Percentiles rank a stretch among this genome's conserved stretches.
Evolutionary conservation across 306 rosid species (phyloP).

Genomic region (Gastrolobium bilobum): DNA sequence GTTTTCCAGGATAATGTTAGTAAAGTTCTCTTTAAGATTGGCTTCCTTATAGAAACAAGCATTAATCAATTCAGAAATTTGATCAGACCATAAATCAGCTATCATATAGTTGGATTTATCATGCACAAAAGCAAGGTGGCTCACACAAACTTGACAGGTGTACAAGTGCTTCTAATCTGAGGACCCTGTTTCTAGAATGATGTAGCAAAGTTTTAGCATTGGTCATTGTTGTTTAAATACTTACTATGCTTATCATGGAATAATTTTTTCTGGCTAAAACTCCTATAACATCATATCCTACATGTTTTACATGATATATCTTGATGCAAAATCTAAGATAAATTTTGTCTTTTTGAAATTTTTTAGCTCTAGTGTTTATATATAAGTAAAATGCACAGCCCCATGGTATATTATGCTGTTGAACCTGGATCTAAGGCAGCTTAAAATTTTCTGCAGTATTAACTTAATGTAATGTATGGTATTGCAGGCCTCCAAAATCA

Average conservation of each 20-base stretch:
- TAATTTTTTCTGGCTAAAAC: neutral
- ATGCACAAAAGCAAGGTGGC: neutral
- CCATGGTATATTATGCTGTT: neutral
- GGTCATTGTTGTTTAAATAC: constrained; percentile 3
- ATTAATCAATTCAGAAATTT: constrained; percentile 22
- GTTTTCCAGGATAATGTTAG: constrained; percentile 6
- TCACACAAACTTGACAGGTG: neutral
- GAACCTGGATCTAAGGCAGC: constrained; percentile 25
- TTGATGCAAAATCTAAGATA: constrained; percentile 7
- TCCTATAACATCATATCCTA: neutral
- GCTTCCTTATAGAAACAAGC: neutral
- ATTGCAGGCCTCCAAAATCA: constrained; percentile 76
- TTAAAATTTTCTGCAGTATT: constrained; percentile 29
- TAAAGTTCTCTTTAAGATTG: constrained; percentile 11
- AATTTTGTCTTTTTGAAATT: neutral
- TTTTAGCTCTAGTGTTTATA: neutral
- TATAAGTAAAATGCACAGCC: constrained; percentile 3
- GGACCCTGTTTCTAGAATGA: neutral
- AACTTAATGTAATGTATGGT: constrained; percentile 36
- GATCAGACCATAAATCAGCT: neutral
- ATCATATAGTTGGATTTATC: constrained; percentile 13
- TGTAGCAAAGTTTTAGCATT: neutral
- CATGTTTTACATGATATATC: neutral
- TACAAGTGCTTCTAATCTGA: neutral
- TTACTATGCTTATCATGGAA: constrained; percentile 2